Conservation (phyloP, 805 yeast genomes). For the Wickerhamiella parazyma region DNA sequence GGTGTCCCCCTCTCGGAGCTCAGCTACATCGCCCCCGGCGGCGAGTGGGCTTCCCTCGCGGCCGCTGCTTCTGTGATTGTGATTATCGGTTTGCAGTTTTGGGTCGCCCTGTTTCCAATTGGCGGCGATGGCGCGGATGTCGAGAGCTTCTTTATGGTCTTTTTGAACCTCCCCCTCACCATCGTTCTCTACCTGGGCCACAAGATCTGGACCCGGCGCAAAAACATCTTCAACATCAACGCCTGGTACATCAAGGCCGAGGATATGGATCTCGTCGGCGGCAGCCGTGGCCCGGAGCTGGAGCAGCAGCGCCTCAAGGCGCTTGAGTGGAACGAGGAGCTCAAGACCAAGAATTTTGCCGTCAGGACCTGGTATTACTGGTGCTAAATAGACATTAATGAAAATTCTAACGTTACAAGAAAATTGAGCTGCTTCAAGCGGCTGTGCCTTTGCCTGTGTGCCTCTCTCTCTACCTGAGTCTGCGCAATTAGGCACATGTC, state of each 20-base stretch:
- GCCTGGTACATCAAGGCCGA: constrained; percentile 27
- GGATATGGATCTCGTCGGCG: constrained; percentile 48
- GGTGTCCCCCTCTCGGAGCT: constrained; percentile 53
- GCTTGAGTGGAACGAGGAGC: constrained; percentile 40
- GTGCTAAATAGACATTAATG: constrained; percentile 29
- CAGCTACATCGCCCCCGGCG: constrained; percentile 47
- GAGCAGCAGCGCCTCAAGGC: constrained; percentile 34
- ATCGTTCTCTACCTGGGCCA: constrained; percentile 43
- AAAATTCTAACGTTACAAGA: too few relatives aligned
- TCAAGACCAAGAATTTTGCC: constrained; percentile 34
- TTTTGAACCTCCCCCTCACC: constrained; percentile 51
- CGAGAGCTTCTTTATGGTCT: constrained; percentile 46
- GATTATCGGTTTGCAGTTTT: constrained; percentile 56
- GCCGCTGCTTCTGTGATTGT: constrained; percentile 43
- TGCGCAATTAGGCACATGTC: too few relatives aligned
- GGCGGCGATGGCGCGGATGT: constrained; percentile 31
- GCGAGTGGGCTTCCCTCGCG: constrained; percentile 46
- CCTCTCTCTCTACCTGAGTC: too few relatives aligned
- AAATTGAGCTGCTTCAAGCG: too few relatives aligned
- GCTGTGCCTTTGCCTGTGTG: too few relatives aligned
- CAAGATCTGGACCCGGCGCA: constrained; percentile 39
- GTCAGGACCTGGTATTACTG: constrained; percentile 43
- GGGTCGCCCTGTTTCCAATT: constrained; percentile 59
- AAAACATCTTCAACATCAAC: constrained; percentile 39
- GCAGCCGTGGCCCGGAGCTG: constrained; percentile 46